Percentiles rank a stretch among this genome's conserved stretches.
phyloP scores from a whole-genome alignment of 1,139 yeast genomes.

The Eremothecium gossypii region DNA sequence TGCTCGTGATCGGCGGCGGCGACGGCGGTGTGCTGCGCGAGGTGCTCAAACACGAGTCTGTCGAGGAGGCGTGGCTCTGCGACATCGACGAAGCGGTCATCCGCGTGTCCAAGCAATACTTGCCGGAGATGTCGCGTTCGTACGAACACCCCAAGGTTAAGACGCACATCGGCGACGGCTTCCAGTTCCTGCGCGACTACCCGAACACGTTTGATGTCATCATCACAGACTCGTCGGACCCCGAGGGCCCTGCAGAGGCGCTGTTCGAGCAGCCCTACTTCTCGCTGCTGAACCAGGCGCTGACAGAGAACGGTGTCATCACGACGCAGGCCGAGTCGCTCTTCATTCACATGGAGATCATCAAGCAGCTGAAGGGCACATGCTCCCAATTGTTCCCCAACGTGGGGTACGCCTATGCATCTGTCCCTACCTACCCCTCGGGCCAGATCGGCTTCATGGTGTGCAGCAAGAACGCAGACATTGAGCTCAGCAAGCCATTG shows the following conservation, averaged over 20 bases:
- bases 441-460: slow-evolving; percentile 95
- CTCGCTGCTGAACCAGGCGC: slow-evolving; percentile 65
- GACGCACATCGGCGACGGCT: slow-evolving; percentile 84
- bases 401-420: slow-evolving; percentile 78
- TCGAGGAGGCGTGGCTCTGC: slow-evolving; percentile 80
- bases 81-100: slow-evolving; percentile 92
- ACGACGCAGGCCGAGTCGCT: slow-evolving; percentile 88
- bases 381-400: slow-evolving; percentile 77
- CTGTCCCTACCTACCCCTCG: slow-evolving; percentile 89
- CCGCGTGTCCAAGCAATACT: slow-evolving; percentile 66
- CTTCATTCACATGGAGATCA: slow-evolving; percentile 78
- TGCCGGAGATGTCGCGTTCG: slow-evolving; percentile 76
- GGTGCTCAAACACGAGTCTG: slow-evolving; percentile 72
- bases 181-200: slow-evolving; percentile 75
- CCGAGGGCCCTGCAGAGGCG: slow-evolving; percentile 92
- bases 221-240: slow-evolving; percentile 90
- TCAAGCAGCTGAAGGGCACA: slow-evolving; percentile 63
- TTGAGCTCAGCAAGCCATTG: slow-evolving; percentile 56
- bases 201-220: slow-evolving; percentile 72
- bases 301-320: slow-evolving; percentile 80
- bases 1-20: slow-evolving; percentile 90
- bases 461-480: slow-evolving; percentile 62
- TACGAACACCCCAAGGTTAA: slow-evolving; percentile 74
- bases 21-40: slow-evolving; percentile 95
- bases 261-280: slow-evolving; percentile 84